These are phyloP conservation scores for Talaromyces sp. DNA, from an alignment of 2,329 filamentous ascomycete genomes.

Conservation along the genomic window DNA sequence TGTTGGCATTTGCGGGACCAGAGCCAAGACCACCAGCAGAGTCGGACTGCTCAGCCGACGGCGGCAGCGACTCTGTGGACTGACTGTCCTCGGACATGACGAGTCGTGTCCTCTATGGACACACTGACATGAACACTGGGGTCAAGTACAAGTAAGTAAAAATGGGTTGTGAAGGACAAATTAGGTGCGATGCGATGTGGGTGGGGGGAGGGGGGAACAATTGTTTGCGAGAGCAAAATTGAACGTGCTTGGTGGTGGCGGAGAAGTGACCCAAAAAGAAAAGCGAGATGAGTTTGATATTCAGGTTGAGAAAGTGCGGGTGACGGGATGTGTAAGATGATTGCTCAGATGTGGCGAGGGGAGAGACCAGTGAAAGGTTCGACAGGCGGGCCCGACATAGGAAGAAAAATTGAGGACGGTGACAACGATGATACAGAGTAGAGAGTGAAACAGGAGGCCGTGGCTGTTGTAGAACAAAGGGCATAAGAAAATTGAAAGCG, in stretches of 20 bases:
- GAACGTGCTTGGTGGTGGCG: conserved; percentile 8
- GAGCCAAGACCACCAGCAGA: conserved; percentile 20
- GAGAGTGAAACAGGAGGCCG: conserved; percentile 15
- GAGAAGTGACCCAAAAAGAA: conserved; percentile 17
- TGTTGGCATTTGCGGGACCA: conserved; percentile 13
- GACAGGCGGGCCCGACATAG: not conserved
- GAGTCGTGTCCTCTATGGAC: conserved; percentile 20
- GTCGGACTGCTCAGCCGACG: conserved; percentile 28
- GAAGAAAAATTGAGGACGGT: not conserved
- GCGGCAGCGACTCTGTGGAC: conserved; percentile 28
- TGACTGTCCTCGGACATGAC: conserved; percentile 33
- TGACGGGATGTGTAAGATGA: not conserved
- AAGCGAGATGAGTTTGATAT: conserved; percentile 13
- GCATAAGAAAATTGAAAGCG: conserved; percentile 6
- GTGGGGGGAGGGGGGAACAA: not conserved
- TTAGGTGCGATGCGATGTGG: not conserved
- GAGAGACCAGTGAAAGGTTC: conserved; percentile 17
- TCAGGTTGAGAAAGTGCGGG: not conserved
- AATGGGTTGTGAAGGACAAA: conserved; percentile 22
- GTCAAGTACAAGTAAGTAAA: conserved; percentile 3
- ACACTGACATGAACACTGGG: conserved; percentile 24
- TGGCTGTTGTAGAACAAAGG: conserved; percentile 1
- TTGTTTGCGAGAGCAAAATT: not conserved
- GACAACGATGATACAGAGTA: not conserved
- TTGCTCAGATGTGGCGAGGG: conserved; percentile 13